Conservation (phyloP, 2,329 filamentous ascomycete genomes). For the Diaporthe eres region DNA sequence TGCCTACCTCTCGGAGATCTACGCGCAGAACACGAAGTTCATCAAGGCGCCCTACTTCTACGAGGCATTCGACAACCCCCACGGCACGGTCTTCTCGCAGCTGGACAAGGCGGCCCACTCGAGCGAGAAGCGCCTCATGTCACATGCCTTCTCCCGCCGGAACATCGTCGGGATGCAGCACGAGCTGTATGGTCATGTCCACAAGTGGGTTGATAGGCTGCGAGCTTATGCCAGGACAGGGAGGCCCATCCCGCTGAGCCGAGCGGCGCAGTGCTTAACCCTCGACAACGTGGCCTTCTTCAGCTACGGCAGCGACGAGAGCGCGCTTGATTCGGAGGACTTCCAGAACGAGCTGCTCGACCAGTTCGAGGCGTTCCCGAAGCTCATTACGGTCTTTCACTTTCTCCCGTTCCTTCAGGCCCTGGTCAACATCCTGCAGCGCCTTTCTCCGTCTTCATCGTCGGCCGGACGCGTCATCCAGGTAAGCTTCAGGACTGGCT, state of each 20-base stretch:
- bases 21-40: slow-evolving; percentile 8
- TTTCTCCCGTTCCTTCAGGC: neutral
- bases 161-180: slow-evolving; percentile 17
- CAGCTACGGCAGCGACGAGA: slow-evolving; percentile 10
- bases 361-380: slow-evolving; percentile 4
- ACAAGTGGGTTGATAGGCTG: neutral
- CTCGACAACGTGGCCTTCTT: slow-evolving; percentile 3
- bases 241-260: neutral
- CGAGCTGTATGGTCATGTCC: neutral
- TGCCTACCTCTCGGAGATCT: slow-evolving; percentile 1
- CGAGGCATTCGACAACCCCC: neutral
- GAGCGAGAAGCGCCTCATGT: slow-evolving; percentile 7
- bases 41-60: slow-evolving; percentile 5
- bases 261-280: neutral
- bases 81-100: slow-evolving; percentile 3
- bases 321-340: neutral
- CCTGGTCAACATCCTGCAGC: neutral
- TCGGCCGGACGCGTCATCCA: slow-evolving; percentile 8
- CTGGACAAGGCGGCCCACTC: neutral
- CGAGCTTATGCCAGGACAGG: neutral
- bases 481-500: neutral
- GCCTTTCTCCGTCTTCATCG: slow-evolving; percentile 2
- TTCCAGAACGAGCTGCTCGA: slow-evolving; percentile 14
- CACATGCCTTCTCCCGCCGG: slow-evolving; percentile 3
- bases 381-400: neutral